Evolutionary conservation across 208 protist species (phyloP), one percentile per base, ranked within the genome.

Genomic region (Paratrypanosoma confusum): DNA sequence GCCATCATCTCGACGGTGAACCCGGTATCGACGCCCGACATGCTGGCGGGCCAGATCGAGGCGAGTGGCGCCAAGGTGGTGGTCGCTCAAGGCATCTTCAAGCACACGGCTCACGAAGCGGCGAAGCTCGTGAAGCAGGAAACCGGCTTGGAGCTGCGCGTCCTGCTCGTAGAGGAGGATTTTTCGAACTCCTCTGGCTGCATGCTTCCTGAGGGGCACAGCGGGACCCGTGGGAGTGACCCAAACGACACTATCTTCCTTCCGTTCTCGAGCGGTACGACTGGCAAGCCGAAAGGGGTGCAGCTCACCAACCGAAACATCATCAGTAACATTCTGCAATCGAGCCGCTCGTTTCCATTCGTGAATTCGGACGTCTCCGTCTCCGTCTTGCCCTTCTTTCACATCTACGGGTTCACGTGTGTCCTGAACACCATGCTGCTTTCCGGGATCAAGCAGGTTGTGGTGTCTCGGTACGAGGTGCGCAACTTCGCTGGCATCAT

Each of bases 321-420:
- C 32, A 48, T 65, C 23, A 24, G 55, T 3, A 60, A 66, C 56
- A 22, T 64, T 13, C 31, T 53, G 24, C 73, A 78, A 13, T 16
- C 25, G 11, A 33, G 22, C n/a, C 32, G 23, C 1, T 22, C 33
- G 14, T 66, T 72, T 36, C 8, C 50, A 13, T 50, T 54, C 14
- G 27, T 42, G 1, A n/a, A 13, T 23, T 33, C 67, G 3, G 71
- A 73, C 2, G 50, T 62, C 0, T 44, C 52, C 2, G 27, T 88
- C n/a, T 42, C 56, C n/a, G 42, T 85, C 1, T 37, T 91, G 8
- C 81, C 81, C 14, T 67, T 72, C 24, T 93, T 77, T 24, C 84
- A 93, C 51, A 86, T 91, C 52, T 93, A 84, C 55, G 81, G 71
- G 23, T 53, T 88, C 45, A 69, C 79, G 10, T 42, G 74, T 18